phyloP scores from a whole-genome alignment of 2,329 filamentous ascomycete species.

The Onygena corvina region DNA sequence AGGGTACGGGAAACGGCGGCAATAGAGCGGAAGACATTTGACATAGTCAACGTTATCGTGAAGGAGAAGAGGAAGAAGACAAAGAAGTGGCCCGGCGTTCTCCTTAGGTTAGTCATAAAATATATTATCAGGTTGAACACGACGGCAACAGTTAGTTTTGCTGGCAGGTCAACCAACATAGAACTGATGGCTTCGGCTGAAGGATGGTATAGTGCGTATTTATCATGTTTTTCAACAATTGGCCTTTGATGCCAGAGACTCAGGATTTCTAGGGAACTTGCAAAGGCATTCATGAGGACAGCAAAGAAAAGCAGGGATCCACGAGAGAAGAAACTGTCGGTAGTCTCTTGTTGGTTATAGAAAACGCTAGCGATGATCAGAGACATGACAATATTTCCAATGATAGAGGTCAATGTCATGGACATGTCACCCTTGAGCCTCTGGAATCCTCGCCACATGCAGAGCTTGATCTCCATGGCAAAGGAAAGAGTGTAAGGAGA shows the following conservation, averaged over 20 bases:
- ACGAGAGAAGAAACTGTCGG: slow-evolving; percentile 63
- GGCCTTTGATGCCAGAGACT: slow-evolving; percentile 79
- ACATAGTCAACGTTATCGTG: slow-evolving; percentile 62
- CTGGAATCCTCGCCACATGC: slow-evolving; percentile 67
- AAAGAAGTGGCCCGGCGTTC: slow-evolving; percentile 67
- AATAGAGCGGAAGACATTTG: slow-evolving; percentile 74
- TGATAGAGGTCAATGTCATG: slow-evolving; percentile 53
- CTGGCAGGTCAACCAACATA: slow-evolving; percentile 71
- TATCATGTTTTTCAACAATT: slow-evolving; percentile 80
- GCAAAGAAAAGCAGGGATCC: slow-evolving; percentile 79
- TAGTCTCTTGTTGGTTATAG: slow-evolving; percentile 57
- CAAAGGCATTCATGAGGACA: slow-evolving; percentile 73
- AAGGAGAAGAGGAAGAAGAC: slow-evolving; percentile 72
- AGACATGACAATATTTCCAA: slow-evolving; percentile 61
- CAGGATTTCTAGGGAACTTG: slow-evolving; percentile 66
- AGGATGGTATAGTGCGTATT: slow-evolving; percentile 82
- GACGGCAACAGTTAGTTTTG: slow-evolving; percentile 61
- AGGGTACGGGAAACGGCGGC: slow-evolving; percentile 65
- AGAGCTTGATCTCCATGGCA: slow-evolving; percentile 61
- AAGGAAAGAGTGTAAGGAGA: slow-evolving; percentile 79
- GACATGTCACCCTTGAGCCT: slow-evolving; percentile 65
- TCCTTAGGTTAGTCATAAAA: slow-evolving; percentile 72
- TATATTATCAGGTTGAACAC: slow-evolving; percentile 71
- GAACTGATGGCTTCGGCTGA: slow-evolving; percentile 69
- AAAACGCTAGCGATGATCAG: slow-evolving; percentile 72